Evolutionary conservation across 805 yeast species (phyloP).

Genomic region (Danielia reshetovae): DNA sequence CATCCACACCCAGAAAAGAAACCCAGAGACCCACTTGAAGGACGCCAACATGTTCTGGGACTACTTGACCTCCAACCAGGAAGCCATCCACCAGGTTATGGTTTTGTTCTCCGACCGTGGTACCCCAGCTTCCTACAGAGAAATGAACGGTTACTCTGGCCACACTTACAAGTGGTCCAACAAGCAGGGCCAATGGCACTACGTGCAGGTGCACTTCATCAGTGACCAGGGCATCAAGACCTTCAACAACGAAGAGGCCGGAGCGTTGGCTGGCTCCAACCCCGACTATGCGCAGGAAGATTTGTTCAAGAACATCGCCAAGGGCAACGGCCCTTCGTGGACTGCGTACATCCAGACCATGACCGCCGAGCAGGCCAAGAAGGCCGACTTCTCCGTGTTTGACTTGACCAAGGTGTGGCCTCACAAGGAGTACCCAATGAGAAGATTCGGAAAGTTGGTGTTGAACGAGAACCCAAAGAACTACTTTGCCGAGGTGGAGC

Average conservation of each 20-base stretch:
- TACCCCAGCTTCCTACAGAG: conserved; percentile 70
- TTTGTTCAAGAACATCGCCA: conserved; percentile 71
- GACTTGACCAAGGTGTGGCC: conserved; percentile 95
- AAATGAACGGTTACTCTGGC: conserved; percentile 83
- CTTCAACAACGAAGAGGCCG: conserved; percentile 64
- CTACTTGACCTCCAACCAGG: conserved; percentile 68
- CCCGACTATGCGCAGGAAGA: conserved; percentile 84
- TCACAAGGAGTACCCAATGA: conserved; percentile 77
- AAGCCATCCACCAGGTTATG: conserved; percentile 71
- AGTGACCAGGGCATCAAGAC: conserved; percentile 59
- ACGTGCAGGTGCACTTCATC: conserved; percentile 73
- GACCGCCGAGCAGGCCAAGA: conserved; percentile 77
- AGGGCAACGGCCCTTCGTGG: conserved; percentile 81
- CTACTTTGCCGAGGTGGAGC: conserved; percentile 85
- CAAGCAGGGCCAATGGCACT: conserved; percentile 69
- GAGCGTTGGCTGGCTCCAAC: conserved; percentile 62
- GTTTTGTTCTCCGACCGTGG: conserved; percentile 77
- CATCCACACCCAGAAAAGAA: conserved; percentile 85
- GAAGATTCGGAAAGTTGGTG: conserved; percentile 77
- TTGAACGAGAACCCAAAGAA: conserved; percentile 81
- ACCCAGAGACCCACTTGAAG: conserved; percentile 73
- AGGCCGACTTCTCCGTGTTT: conserved; percentile 75
- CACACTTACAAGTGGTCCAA: conserved; percentile 81
- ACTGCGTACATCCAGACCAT: conserved; percentile 79
- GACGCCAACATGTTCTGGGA: conserved; percentile 87